Percentiles rank a stretch among this genome's conserved stretches.
These are phyloP conservation scores for Pseudoneurospora amorphoporcata DNA, from an alignment of 495 filamentous ascomycete species.

Conservation along the genomic window DNA sequence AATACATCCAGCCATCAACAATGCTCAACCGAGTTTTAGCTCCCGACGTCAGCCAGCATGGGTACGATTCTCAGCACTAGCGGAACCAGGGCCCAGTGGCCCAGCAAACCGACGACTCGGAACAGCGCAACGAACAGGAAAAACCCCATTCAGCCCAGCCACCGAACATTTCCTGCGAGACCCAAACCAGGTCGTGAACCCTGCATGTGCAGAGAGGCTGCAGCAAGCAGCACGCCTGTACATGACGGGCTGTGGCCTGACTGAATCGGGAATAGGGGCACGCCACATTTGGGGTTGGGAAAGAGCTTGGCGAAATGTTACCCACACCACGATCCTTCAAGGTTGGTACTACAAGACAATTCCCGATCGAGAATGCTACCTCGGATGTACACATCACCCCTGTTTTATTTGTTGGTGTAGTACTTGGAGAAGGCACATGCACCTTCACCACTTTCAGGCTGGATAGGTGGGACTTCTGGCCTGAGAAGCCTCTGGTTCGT, in stretches of 20 bases:
- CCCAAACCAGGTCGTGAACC: not conserved
- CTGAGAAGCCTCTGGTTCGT: too few species aligned
- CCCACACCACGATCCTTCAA: not conserved
- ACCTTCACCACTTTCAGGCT: too few species aligned
- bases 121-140: not conserved
- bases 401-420: too few species aligned
- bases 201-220: not conserved
- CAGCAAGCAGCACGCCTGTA: not conserved
- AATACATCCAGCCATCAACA: not conserved
- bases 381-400: not conserved
- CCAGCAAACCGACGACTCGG: not conserved
- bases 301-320: not conserved
- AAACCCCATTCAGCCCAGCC: not conserved
- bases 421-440: too few species aligned
- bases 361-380: not conserved
- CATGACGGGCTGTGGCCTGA: not conserved
- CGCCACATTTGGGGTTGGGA: not conserved
- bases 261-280: not conserved
- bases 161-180: not conserved
- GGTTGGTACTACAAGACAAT: not conserved
- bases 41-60: not conserved
- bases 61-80: not conserved
- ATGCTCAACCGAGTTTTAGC: not conserved
- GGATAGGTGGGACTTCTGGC: too few species aligned
- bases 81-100: not conserved